Base-by-base conservation (phyloP, 2,329 filamentous ascomycete species). In the Leptodontidium sp. region DNA sequence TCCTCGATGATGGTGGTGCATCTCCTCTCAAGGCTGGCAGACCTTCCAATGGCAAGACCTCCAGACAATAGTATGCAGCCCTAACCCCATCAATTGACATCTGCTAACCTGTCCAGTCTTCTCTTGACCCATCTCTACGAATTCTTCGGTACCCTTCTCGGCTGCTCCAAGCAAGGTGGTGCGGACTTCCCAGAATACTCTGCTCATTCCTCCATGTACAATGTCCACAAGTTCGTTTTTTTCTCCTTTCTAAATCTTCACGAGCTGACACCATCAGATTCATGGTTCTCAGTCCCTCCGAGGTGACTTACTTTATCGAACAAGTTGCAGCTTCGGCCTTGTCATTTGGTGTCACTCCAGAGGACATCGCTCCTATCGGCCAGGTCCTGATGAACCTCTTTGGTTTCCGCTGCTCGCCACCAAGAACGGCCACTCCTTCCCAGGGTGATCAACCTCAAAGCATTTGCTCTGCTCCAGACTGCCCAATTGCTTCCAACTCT, bases 61-160 rank as follows among this genome's bases (percentile, higher is more conserved):
- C 85, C 0, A 83, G 84, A 67, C 87, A 90, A 82, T 87, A 87
- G 86, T 87, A 69, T 58, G 73, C 58, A n/a, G 4, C 29, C 43
- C 24, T 4, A 26, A 38, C 43, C 7, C 5, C 7, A 15, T 35
- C 2, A n/a, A 52, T 1, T 12, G 21, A 11, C 14, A 12, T 45
- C 21, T 14, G 29, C 70, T 75, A 57, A 75, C 49, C 4, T 11
- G 1, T 52, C 6, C 57, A 77, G 82, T 65, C 81, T 77, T 70
- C 85, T 90, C 66, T 78, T 90, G 70, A 89, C 86, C 55, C 88
- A 90, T 75, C 80, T 90, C 47, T 90, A 90, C 80, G 78, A 86
- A 72, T 90, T 85, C 82, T 90, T 90, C 75, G 87, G 86, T 62
- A 80, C 80, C 29, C 82, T 90, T 26, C 82, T 89, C 50, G 85